Evolutionary conservation across 2,329 filamentous ascomycete genomes (phyloP).

Genomic region (Chalaropsis thielavioides): DNA sequence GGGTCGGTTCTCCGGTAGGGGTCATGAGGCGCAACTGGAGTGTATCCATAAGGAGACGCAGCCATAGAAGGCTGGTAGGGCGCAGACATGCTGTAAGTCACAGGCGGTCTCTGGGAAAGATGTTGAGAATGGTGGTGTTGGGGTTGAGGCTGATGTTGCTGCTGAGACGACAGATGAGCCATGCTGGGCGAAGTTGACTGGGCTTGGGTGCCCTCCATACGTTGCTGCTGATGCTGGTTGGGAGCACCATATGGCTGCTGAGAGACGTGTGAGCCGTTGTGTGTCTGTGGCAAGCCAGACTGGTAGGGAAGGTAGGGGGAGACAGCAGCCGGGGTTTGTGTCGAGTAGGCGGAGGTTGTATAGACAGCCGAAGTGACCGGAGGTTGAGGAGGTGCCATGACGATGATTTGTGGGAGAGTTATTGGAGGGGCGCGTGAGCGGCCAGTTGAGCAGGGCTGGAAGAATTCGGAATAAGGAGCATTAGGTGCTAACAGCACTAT

Average conservation of each 20-base stretch:
- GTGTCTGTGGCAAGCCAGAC: constrained; percentile 1
- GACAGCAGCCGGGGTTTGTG: constrained; percentile 6
- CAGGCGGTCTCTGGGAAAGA: constrained; percentile 11
- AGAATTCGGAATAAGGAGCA: constrained; percentile 1
- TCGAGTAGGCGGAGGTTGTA: constrained; percentile 4
- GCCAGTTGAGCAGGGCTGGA: background rate
- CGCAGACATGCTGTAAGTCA: constrained; percentile 11
- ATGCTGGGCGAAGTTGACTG: constrained; percentile 12
- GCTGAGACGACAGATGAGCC: constrained; percentile 12
- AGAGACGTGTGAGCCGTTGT: constrained; percentile 9
- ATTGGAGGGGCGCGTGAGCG: constrained; percentile 1
- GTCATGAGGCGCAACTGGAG: constrained; percentile 9
- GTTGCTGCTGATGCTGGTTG: constrained; percentile 8
- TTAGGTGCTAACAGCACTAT: background rate
- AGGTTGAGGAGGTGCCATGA: constrained; percentile 13
- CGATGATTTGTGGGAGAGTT: background rate
- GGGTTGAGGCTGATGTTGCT: background rate
- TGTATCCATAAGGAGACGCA: constrained; percentile 12
- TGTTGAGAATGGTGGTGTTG: background rate
- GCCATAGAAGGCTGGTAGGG: constrained; percentile 15
- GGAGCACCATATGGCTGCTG: constrained; percentile 4
- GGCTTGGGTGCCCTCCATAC: constrained; percentile 13
- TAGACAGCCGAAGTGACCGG: constrained; percentile 9
- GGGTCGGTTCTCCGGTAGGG: constrained; percentile 13
- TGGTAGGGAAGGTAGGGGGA: constrained; percentile 10